Evolutionary conservation across 345 rosid species (phyloP), one percentile per base, ranked within the genome.

Genomic region (Firmiana major): DNA sequence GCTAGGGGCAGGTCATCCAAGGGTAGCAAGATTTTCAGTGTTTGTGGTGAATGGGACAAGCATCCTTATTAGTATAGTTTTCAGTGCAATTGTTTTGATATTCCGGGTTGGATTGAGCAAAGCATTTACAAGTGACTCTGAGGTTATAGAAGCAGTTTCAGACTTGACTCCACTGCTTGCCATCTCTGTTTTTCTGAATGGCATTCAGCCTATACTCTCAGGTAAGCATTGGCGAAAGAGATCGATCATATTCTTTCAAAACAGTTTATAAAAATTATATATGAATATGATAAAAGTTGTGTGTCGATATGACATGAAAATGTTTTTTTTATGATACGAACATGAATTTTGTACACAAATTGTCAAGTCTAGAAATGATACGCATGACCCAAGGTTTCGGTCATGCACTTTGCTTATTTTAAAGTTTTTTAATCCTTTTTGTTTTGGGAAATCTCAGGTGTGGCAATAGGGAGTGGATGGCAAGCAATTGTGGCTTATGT

Each of bases 381-480:
- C n/a, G n/a, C n/a, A n/a, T n/a, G n/a, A n/a, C n/a, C n/a, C n/a
- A n/a, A n/a, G n/a, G n/a, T n/a, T n/a, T n/a, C n/a, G n/a, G n/a
- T n/a, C n/a, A n/a, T n/a, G n/a, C n/a, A n/a, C n/a, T n/a, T n/a
- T n/a, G n/a, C n/a, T n/a, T n/a, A n/a, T n/a, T n/a, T n/a, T n/a
- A n/a, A n/a, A n/a, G n/a, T n/a, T n/a, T n/a, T n/a, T n/a, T n/a
- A n/a, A 58, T 31, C 34, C 34, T 8, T 58, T 1, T 55, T 19
- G 24, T 49, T 49, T 51, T 4, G 16, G n/a, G 55, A 19, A 51
- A 51, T 51, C 9, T 0, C 79, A 88, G 98, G 99, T n/a, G 99
- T 96, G 78, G 99, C 99, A 16, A 92, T 96, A 78, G 99, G 99
- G 19, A 91, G 98, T 73, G 97, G 99, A 17, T 92, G 99, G 99